Evolutionary conservation across 306 rosid genomes (phyloP), one percentile per base, ranked within the genome.

Genomic region (Dryas drummondii): DNA sequence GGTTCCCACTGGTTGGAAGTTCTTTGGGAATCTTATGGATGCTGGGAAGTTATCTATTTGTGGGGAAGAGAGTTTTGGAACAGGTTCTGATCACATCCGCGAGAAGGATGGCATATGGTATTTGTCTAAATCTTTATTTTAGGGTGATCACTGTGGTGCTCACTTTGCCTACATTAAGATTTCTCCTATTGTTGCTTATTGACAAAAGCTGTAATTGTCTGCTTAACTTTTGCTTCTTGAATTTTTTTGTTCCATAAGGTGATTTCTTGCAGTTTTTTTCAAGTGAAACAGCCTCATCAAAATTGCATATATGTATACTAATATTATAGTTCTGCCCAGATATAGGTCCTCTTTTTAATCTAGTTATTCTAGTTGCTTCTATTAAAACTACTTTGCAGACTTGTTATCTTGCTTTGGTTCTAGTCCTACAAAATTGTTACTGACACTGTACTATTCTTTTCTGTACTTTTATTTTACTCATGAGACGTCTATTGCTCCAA

Each of bases 1-100:
- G 98, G 98, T 96, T 61, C 98, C 99, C 70, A 96, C 99, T 10
- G 99, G 98, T 22, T 96, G 99, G 98, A 96, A 96, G 73, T 96
- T 92, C 87, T 96, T 96, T 75, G 99, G 98, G 65, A 96, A 96
- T 86, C 98, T 96, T 71, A 96, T 92, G 99, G 99, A 96, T 87
- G 97, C 97, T 26, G 98, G 97, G 71, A 85, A 89, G 75, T 80
- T 96, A 87, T 96, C 96, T 14, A 83, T 96, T 66, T 96, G 99
- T 11, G 99, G 99, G 65, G 99, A 96, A 81, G 99, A 96, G 86
- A 96, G 99, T 79, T 96, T 96, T 27, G 97, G 99, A 85, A 96
- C 98, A 47, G 98, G 98, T 66, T 96, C 99, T 10, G 99, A 96
- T 82, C 99, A 96, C 78, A 96, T 96, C 79, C 99, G 99, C 15